Conservation (phyloP, 2,329 filamentous ascomycete species). For the Lojkania enalia region DNA sequence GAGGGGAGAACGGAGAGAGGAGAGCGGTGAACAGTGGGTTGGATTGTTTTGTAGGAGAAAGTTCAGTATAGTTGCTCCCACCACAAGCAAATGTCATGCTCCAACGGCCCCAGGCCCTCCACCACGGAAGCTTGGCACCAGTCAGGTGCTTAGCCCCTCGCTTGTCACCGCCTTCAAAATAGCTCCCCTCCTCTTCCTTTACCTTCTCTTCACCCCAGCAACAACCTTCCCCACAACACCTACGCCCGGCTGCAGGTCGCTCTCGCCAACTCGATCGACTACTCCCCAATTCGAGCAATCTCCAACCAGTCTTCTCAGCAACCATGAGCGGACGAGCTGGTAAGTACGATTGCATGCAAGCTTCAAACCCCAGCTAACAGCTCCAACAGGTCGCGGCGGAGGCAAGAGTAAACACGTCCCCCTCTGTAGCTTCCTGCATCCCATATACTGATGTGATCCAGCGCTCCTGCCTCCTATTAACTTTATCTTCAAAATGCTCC, state of each 20-base stretch:
- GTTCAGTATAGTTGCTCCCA: background rate
- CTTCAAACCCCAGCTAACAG: slow-evolving; percentile 26
- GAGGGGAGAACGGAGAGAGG: too few species aligned
- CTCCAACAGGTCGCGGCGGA: slow-evolving; percentile 58
- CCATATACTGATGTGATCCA: slow-evolving; percentile 24
- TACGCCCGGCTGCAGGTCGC: too few species aligned
- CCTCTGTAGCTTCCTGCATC: slow-evolving; percentile 10
- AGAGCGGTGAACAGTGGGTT: too few species aligned
- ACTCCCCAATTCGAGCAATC: background rate
- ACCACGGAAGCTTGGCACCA: slow-evolving; percentile 6
- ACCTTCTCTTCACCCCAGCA: slow-evolving; percentile 5
- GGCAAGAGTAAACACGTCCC: slow-evolving; percentile 43
- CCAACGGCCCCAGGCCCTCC: background rate
- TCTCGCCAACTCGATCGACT: too few species aligned
- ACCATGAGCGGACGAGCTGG: slow-evolving; percentile 41
- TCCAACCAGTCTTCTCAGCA: slow-evolving; percentile 6
- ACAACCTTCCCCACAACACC: background rate
- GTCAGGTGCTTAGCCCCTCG: slow-evolving; percentile 17
- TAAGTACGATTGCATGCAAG: slow-evolving; percentile 16
- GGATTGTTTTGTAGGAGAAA: background rate
- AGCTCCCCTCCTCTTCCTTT: slow-evolving; percentile 20
- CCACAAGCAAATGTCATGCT: background rate
- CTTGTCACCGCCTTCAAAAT: slow-evolving; percentile 27
- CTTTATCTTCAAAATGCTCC: slow-evolving; percentile 92
- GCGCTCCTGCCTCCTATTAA: slow-evolving; percentile 78